Percentiles rank a stretch among this genome's conserved stretches.
Evolutionary conservation across 2,329 filamentous ascomycete genomes (phyloP).

Genomic region (Apiospora pterosperma): DNA sequence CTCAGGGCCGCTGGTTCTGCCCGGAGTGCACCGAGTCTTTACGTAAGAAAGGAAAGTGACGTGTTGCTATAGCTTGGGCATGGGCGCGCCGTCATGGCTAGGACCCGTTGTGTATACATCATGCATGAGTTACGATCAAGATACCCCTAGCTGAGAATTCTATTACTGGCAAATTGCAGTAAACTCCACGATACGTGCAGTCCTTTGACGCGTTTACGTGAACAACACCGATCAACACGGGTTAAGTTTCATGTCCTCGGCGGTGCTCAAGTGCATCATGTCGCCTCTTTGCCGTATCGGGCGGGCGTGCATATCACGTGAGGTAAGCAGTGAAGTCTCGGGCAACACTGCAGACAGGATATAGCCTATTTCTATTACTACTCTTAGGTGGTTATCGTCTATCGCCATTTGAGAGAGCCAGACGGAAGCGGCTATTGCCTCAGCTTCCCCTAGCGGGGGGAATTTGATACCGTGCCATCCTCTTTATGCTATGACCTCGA

Average conservation of each 20-base stretch:
- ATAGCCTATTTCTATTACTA: background rate
- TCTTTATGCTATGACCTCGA: background rate
- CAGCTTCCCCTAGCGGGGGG: background rate
- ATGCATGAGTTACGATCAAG: background rate
- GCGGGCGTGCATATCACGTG: background rate
- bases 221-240: background rate
- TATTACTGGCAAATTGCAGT: background rate
- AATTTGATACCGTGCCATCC: background rate
- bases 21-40: slow-evolving; percentile 56
- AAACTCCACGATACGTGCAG: background rate
- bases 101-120: background rate
- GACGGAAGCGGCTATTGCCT: background rate
- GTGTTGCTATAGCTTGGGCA: background rate
- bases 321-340: background rate
- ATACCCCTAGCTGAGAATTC: background rate
- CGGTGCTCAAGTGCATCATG: background rate
- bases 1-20: slow-evolving; percentile 66
- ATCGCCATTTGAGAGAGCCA: background rate
- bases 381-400: background rate
- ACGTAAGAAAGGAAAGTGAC: slow-evolving; percentile 37
- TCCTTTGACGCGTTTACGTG: background rate
- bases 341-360: background rate
- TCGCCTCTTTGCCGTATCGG: background rate
- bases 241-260: background rate
- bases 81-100: background rate